phyloP scores from a whole-genome alignment of 192 early-diverging fungal species.

The Podila epigama region DNA sequence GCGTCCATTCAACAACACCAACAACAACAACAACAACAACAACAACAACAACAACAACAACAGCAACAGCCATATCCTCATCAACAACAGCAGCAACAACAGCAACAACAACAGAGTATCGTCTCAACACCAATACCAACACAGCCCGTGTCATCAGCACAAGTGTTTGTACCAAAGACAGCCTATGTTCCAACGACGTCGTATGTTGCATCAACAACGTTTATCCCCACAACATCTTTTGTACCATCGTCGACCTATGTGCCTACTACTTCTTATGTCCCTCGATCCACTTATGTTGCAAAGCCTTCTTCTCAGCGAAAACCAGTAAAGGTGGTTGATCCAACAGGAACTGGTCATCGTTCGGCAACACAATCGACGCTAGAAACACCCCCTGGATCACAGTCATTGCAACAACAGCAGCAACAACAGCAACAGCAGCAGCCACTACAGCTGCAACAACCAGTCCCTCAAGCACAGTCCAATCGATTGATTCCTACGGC shows the following conservation, averaged over 20 bases:
- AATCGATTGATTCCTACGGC: background rate
- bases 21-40: background rate
- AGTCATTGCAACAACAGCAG: background rate
- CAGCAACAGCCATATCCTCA: too few species aligned
- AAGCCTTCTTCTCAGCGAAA: background rate
- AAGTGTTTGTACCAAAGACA: background rate
- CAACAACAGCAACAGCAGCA: constrained; percentile 11
- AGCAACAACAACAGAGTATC: too few species aligned
- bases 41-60: background rate
- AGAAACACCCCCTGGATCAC: background rate
- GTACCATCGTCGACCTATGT: constrained; percentile 12
- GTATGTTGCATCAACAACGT: background rate
- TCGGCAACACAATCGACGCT: background rate
- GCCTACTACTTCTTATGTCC: constrained; percentile 17
- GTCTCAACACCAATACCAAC: constrained; percentile 4
- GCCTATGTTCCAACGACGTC: constrained; percentile 1
- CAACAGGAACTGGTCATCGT: too few species aligned
- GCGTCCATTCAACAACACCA: background rate
- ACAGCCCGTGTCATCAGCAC: background rate
- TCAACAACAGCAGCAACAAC: background rate
- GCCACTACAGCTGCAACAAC: background rate
- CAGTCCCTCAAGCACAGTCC: background rate
- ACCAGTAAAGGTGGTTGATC: background rate
- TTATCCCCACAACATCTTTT: background rate
- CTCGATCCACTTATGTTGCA: constrained; percentile 7